Conservation (phyloP, 192 early-diverging fungal genomes). For the Mortierella antarctica region DNA sequence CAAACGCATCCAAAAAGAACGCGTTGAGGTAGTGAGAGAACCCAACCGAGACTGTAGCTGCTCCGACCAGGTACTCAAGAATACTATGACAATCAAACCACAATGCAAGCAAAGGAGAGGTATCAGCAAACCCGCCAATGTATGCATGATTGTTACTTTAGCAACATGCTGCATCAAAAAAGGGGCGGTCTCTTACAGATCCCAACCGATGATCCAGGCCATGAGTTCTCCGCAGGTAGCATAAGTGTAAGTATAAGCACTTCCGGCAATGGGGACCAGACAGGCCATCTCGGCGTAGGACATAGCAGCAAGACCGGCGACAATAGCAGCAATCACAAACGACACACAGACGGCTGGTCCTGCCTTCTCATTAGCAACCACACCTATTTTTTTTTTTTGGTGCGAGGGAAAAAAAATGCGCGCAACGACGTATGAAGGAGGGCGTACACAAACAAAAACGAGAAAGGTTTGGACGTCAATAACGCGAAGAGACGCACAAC, state of each 20-base stretch:
- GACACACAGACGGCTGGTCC: slow-evolving; percentile 88
- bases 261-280: slow-evolving; percentile 86
- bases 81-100: slow-evolving; percentile 45
- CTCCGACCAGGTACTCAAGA: slow-evolving; percentile 88
- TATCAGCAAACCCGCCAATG: background rate
- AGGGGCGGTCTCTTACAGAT: slow-evolving; percentile 58
- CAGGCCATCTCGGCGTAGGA: slow-evolving; percentile 90
- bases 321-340: slow-evolving; percentile 82
- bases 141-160: background rate
- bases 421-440: background rate
- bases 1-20: slow-evolving; percentile 77
- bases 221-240: slow-evolving; percentile 88
- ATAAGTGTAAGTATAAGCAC: slow-evolving; percentile 89
- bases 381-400: slow-evolving; percentile 36
- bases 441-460: background rate
- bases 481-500: no score
- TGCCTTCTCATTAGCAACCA: slow-evolving; percentile 78
- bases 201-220: slow-evolving; percentile 95
- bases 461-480: no score
- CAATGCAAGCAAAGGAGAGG: background rate
- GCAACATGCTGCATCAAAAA: background rate
- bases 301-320: slow-evolving; percentile 79
- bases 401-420: background rate
- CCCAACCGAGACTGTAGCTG: slow-evolving; percentile 83
- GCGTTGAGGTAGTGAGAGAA: slow-evolving; percentile 83